A percentile compares a stretch with the other conserved stretches of the same genome.
These are phyloP conservation scores for Paecilomyces dactylethromorphus DNA, from an alignment of 2,329 filamentous ascomycete genomes.

Conservation along the genomic window DNA sequence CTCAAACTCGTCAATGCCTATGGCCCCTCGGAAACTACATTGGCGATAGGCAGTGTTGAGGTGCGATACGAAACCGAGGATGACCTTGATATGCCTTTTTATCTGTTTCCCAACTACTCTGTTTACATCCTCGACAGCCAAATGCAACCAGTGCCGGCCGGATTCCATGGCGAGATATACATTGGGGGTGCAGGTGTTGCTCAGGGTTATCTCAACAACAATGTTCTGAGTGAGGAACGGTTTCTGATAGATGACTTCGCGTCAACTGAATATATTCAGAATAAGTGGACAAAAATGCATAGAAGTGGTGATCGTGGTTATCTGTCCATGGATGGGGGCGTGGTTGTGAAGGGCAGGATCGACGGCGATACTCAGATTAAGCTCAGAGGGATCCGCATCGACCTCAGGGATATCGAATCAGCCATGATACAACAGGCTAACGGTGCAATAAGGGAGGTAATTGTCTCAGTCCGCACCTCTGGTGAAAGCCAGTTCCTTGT, in stretches of 20 bases:
- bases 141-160: conserved; percentile 28
- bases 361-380: conserved; percentile 22
- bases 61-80: no score
- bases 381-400: conserved; percentile 31
- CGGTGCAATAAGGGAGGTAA: not conserved
- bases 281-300: conserved; percentile 17
- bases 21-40: conserved; percentile 11
- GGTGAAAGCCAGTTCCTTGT: no score
- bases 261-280: not conserved
- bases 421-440: conserved; percentile 18
- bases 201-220: conserved; percentile 10
- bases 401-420: conserved; percentile 42
- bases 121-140: conserved; percentile 36
- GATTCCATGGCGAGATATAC: conserved; percentile 34
- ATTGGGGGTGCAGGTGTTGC: conserved; percentile 22
- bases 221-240: conserved; percentile 7
- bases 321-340: conserved; percentile 16
- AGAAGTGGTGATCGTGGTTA: conserved; percentile 23
- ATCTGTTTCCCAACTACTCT: conserved; percentile 24
- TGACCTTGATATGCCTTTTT: not conserved
- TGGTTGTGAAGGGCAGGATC: conserved; percentile 21
- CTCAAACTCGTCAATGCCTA: conserved; percentile 8
- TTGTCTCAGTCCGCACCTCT: no score
- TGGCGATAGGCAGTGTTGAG: conserved; percentile 4
- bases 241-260: conserved; percentile 13